Evolutionary conservation across 306 rosid genomes (phyloP).

Genomic region (Gastrolobium villosum): DNA sequence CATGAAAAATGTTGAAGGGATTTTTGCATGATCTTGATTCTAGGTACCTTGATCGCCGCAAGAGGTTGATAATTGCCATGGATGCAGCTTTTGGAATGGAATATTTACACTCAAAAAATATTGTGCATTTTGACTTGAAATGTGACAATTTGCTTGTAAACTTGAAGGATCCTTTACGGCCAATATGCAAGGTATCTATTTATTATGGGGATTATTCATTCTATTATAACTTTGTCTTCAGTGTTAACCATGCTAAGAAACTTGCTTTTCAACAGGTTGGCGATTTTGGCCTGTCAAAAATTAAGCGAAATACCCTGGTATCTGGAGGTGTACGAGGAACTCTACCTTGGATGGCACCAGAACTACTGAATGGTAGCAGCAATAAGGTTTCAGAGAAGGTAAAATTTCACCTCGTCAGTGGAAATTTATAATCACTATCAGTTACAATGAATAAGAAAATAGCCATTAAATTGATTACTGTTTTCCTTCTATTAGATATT

Average conservation of each 20-base stretch:
- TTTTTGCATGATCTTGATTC: conserved; percentile 46
- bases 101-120: conserved; percentile 85
- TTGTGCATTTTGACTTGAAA: conserved; percentile 92
- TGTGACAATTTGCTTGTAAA: conserved; percentile 95
- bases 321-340: conserved; percentile 97
- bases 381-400: conserved; percentile 93
- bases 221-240: background rate
- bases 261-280: conserved; percentile 68
- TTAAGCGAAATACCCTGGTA: conserved; percentile 84
- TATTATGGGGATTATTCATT: conserved; percentile 27
- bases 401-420: background rate
- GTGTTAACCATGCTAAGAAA: conserved; percentile 9
- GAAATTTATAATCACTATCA: conserved; percentile 19
- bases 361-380: conserved; percentile 88
- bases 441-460: background rate
- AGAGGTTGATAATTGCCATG: conserved; percentile 88
- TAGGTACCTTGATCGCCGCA: conserved; percentile 90
- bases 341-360: conserved; percentile 96
- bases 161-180: conserved; percentile 83
- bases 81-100: conserved; percentile 99
- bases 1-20: conserved; percentile 28
- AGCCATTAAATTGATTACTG: background rate
- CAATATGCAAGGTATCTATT: conserved; percentile 84
- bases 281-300: conserved; percentile 92
- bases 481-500: conserved; percentile 20